These are phyloP conservation scores for Fraxinus greggii DNA, from an alignment of 305 asterid species.

Conservation along the genomic window DNA sequence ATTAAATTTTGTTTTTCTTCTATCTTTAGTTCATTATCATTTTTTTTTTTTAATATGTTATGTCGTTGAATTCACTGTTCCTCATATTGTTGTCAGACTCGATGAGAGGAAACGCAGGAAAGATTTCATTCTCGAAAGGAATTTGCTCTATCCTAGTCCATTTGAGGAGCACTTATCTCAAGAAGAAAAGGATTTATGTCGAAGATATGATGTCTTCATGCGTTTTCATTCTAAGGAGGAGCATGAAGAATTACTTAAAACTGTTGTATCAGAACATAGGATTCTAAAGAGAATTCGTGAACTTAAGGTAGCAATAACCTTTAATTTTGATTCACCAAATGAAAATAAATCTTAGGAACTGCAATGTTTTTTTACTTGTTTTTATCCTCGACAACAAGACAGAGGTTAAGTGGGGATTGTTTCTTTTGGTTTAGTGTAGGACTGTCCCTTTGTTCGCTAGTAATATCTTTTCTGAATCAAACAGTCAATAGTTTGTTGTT, in stretches of 20 bases:
- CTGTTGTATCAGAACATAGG: conserved; percentile 55
- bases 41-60: background rate
- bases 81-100: conserved; percentile 51
- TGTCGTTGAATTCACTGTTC: conserved; percentile 10
- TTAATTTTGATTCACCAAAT: background rate
- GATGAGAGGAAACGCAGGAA: conserved; percentile 80
- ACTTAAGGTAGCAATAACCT: conserved; percentile 48
- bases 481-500: background rate
- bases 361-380: background rate
- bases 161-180: conserved; percentile 47
- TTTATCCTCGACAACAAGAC: background rate
- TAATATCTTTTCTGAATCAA: background rate
- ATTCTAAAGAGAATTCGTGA: conserved; percentile 54
- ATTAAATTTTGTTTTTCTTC: background rate
- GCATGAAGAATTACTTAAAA: conserved; percentile 61
- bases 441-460: background rate
- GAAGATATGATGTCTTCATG: conserved; percentile 62
- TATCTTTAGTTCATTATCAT: background rate
- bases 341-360: background rate
- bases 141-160: conserved; percentile 57
- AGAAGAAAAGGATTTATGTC: conserved; percentile 67
- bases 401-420: background rate
- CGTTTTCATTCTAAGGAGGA: conserved; percentile 78
- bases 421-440: background rate
- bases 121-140: conserved; percentile 67